These are phyloP conservation scores for Eucalyptus regnans DNA, from an alignment of 345 rosid genomes.

Conservation along the genomic window DNA sequence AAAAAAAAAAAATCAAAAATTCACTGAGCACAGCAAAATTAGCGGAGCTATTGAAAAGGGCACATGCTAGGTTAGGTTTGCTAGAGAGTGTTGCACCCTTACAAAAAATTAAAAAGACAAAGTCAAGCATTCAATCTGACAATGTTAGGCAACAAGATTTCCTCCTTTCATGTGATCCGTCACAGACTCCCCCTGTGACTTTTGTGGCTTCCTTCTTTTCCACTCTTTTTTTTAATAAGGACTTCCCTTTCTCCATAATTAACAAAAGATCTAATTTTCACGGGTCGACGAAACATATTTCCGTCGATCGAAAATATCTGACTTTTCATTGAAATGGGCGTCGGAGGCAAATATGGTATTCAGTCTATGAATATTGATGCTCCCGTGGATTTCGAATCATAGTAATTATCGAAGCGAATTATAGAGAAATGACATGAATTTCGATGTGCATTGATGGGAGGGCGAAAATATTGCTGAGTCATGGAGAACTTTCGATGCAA, in stretches of 20 bases:
- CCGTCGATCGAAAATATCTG: not conserved
- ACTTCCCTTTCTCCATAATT: not conserved
- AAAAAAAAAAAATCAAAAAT: no score
- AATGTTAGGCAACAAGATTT: not conserved
- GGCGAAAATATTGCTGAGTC: not conserved
- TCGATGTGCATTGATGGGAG: not conserved
- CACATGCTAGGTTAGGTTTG: not conserved
- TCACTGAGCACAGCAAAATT: not conserved
- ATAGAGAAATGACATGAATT: not conserved
- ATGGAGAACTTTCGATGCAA: not conserved
- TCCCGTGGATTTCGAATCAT: not conserved
- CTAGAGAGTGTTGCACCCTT: not conserved
- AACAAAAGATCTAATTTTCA: not conserved
- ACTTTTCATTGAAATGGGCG: not conserved
- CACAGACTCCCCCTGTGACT: not conserved
- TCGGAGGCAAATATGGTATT: not conserved
- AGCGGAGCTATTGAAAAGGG: not conserved
- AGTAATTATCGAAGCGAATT: not conserved
- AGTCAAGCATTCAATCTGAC: not conserved
- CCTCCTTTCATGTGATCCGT: not conserved
- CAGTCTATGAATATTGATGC: not conserved
- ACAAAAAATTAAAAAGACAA: not conserved
- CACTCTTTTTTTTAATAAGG: not conserved
- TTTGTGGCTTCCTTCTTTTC: not conserved
- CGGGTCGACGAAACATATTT: rapidly evolving